These are phyloP conservation scores for Pseudocercospora eumusae DNA, from an alignment of 2,329 filamentous ascomycete genomes.

Conservation along the genomic window DNA sequence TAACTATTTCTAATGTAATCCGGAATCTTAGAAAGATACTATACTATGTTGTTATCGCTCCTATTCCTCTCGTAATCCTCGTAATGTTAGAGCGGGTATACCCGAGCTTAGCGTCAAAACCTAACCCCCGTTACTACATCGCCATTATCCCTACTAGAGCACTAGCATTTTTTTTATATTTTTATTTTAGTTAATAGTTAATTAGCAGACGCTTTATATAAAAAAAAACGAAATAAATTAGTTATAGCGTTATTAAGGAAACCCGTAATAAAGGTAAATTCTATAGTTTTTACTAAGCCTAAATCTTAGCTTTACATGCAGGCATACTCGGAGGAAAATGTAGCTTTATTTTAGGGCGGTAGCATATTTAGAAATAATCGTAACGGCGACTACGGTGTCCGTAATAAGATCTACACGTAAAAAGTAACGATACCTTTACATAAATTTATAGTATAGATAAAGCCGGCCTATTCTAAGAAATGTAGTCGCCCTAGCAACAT, in stretches of 20 bases:
- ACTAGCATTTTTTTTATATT: background rate
- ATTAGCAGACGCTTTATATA: background rate
- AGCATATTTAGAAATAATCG: background rate
- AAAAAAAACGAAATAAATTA: background rate
- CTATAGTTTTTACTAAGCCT: background rate
- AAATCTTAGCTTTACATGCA: background rate
- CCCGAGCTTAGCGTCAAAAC: background rate
- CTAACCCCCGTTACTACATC: background rate
- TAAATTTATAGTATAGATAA: slow-evolving; percentile 7
- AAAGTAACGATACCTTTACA: background rate
- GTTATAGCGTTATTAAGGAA: background rate
- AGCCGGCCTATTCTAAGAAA: background rate
- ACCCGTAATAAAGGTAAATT: background rate
- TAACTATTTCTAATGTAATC: too few species aligned
- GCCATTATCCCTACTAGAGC: background rate
- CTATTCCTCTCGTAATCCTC: background rate
- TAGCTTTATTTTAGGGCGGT: background rate
- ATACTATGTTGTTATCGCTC: background rate
- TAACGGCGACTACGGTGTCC: background rate
- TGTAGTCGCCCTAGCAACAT: background rate
- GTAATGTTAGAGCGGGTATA: background rate
- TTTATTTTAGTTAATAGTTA: background rate
- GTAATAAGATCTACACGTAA: background rate
- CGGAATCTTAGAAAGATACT: background rate
- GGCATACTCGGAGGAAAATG: background rate